Conservation (phyloP, 306 rosid species). For the Trifolium repens region DNA sequence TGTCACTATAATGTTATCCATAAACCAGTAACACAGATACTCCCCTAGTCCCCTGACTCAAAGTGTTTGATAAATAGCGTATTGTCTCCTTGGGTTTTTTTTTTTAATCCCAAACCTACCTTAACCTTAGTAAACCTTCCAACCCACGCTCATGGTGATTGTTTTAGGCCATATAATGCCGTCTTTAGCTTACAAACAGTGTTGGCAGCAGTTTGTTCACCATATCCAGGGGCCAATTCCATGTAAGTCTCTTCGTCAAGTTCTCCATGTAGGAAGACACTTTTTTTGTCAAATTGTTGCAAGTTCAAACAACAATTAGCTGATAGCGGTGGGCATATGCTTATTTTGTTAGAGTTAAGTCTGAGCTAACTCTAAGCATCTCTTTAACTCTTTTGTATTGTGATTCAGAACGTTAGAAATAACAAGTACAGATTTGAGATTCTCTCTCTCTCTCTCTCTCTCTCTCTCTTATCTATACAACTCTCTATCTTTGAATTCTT, state of each 20-base stretch:
- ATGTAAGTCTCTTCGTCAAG: neutral
- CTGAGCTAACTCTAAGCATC: neutral
- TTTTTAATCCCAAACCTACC: no score
- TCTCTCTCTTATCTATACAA: neutral
- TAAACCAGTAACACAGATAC: neutral
- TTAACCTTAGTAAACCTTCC: neutral
- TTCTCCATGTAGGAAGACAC: neutral
- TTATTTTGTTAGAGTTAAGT: constrained; percentile 5
- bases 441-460: neutral
- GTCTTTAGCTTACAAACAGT: neutral
- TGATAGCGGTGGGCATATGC: neutral
- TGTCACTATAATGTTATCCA: neutral
- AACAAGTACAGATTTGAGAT: neutral
- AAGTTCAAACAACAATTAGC: neutral
- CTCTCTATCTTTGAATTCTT: neutral
- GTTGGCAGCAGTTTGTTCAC: neutral
- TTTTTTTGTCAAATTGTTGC: no score
- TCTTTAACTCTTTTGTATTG: neutral
- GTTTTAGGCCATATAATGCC: neutral
- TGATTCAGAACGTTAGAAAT: neutral
- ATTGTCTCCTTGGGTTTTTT: neutral
- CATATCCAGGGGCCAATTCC: neutral
- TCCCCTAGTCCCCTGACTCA: neutral
- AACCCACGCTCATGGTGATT: neutral
- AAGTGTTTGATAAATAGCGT: neutral